phyloP scores from a whole-genome alignment of 2,329 filamentous ascomycete species.

The Ceratocystis papillata region DNA sequence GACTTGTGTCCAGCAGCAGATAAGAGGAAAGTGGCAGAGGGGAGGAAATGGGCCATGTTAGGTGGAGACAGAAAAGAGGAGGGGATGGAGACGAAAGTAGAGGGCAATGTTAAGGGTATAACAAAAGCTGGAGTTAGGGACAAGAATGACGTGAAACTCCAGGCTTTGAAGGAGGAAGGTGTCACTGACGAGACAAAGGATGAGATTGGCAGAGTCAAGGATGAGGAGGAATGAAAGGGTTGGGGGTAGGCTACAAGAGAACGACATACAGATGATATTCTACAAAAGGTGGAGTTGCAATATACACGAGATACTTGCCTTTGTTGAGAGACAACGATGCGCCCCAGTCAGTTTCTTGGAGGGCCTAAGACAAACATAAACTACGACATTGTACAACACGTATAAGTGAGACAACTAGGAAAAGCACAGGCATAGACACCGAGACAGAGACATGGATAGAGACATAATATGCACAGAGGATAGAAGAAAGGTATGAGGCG shows the following conservation, averaged over 20 bases:
- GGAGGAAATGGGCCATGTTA: conserved; percentile 40
- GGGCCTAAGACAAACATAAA: not conserved
- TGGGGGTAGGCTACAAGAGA: no score
- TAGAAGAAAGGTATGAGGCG: not conserved
- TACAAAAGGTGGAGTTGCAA: not conserved
- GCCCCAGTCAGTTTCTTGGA: not conserved
- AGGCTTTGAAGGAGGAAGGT: conserved; percentile 34
- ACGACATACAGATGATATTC: no score
- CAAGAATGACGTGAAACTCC: conserved; percentile 30
- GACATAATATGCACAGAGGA: conserved; percentile 1
- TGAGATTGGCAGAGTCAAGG: conserved; percentile 15
- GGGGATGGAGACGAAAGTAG: conserved; percentile 28
- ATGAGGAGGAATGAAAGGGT: conserved; percentile 12
- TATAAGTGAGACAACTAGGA: not conserved
- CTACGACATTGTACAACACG: not conserved
- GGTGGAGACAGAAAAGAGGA: conserved; percentile 28
- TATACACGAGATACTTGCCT: not conserved
- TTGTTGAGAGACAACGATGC: no score
- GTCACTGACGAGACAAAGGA: conserved; percentile 24
- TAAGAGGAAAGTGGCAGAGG: conserved; percentile 49
- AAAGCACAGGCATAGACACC: no score
- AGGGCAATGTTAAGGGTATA: conserved; percentile 27
- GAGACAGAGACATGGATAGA: not conserved
- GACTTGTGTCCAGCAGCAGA: conserved; percentile 69
- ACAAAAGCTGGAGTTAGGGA: conserved; percentile 28